Base-by-base conservation (phyloP, 495 filamentous ascomycete genomes). In the Trichoderma parareesei region DNA sequence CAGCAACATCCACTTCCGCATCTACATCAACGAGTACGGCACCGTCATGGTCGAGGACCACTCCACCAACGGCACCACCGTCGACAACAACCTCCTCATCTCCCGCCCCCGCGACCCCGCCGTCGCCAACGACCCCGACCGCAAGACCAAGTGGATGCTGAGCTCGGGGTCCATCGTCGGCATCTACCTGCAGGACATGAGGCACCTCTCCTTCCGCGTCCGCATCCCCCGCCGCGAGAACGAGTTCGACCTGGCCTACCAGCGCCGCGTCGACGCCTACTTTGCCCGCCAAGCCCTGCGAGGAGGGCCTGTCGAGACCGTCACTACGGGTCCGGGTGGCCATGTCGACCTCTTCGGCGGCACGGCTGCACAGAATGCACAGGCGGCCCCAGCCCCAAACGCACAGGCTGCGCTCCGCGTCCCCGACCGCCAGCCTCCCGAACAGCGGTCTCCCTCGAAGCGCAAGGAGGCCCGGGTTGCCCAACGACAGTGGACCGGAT, bases 1-100 rank as follows among this genome's bases (percentile, higher is more conserved):
- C 44, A 97, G 92, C 75, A 97, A 97, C 71, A 79, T 84, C 13
- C 94, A 98, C 70, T 98, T 97, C 72, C 87, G 91, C 42, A 96
- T 98, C 64, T 95, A 87, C 70, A 75, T 96, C 62, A 98, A 91
- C 64, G 75, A 84, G 4, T 82, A 89, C 59, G 90, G 85, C 11
- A 85, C 88, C 53, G 78, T 97, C 68, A 96, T 98, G 92, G 75
- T 98, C 5, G 86, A 96, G 72, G 94, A 98, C 67, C 82, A 83
- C 63, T 98, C 94, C 0, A 96, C 92, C 0, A 98, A 97, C 67
- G 94, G 94, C 33, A 98, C 95, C 7, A 74, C 90, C 43, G 92
- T 98, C 60, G 92, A 96, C 73, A 77, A 83, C 33, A 74, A 74
- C 33, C 78, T 85, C 18, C 80, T 96, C 1, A 80, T 74, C 64